Conservation (phyloP, 1,139 yeast genomes). For the Saccharomycopsis phalli region DNA sequence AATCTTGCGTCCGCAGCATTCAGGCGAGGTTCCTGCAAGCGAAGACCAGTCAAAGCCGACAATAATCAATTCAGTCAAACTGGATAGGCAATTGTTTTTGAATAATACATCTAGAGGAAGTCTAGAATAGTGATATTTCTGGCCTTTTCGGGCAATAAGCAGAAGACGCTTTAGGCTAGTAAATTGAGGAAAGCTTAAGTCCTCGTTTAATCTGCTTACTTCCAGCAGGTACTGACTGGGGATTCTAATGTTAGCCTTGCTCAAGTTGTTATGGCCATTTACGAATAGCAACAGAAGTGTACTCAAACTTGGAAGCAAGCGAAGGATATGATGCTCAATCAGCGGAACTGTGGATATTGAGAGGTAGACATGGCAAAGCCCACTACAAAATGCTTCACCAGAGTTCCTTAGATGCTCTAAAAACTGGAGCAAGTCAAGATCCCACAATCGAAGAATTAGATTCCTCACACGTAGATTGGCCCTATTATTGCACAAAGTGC, state of each 20-base stretch:
- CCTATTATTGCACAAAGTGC: conserved; percentile 4
- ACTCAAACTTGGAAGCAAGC: conserved; percentile 5
- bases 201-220: conserved; percentile 4
- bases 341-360: conserved; percentile 13
- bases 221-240: background rate
- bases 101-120: conserved; percentile 13
- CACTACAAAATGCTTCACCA: background rate
- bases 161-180: conserved; percentile 1
- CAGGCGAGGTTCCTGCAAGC: too few species aligned
- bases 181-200: background rate
- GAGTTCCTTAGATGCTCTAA: conserved; percentile 8
- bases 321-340: conserved; percentile 13
- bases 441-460: conserved; percentile 10
- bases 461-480: background rate
- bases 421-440: conserved; percentile 13
- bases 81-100: conserved; percentile 1
- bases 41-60: conserved; percentile 13
- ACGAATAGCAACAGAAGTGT: conserved; percentile 4
- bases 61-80: conserved; percentile 9
- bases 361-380: conserved; percentile 3
- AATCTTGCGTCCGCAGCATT: too few species aligned
- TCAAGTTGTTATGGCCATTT: conserved; percentile 9
- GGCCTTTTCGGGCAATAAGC: conserved; percentile 4
- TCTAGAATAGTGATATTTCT: conserved; percentile 4
- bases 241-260: conserved; percentile 1